Base-by-base conservation (phyloP, 2,329 filamentous ascomycete genomes). In the Colletotrichum agaves region DNA sequence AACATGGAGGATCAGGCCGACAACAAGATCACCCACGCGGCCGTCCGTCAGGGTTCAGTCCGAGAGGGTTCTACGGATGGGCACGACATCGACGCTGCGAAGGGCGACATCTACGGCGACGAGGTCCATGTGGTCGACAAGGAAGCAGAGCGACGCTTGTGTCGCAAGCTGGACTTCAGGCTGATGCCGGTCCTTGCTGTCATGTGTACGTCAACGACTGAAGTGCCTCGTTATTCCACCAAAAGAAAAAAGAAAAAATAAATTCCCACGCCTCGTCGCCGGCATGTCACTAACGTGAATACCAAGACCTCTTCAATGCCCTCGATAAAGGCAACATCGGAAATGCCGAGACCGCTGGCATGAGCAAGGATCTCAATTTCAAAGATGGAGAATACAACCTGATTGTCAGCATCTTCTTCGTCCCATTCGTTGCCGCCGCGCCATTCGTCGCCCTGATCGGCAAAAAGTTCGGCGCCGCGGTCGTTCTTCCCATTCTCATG, bases 401-500 rank as follows among this genome's bases (percentile, higher is more conserved):
- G 50, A 83, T 93, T 52, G 78, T 94, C 44, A 87, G 84, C 71
- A 88, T 94, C 70, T 94, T 94, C 82, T 94, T 91, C 77, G 83
- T 93, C 5, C 91, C 91, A 0, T 93, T 91, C 75, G 91, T 93
- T 59, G 74, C 93, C 44, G 59, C 64, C 5, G 91, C 90, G 0
- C 90, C 90, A 0, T 76, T 79, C 8, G 70, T 81, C 1, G 78
- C 79, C 49, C 89, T 93, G 77, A 76, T 91, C 11, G 90, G 90
- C 69, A 94, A 93, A 80, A 90, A 87, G 70, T 92, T 85, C 73
- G 90, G 91, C 0, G 88, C 91, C 0, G 85, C 87, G 57, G 81
- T 85, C 39, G 88, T 92, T 4, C 79, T 94, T n/a, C 90, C 90
- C 1, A 76, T 88, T 53, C 85, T 92, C 82, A 93, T 94, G 91